Base-by-base conservation (phyloP, 2,329 filamentous ascomycete species). In the Alternaria viburni region DNA sequence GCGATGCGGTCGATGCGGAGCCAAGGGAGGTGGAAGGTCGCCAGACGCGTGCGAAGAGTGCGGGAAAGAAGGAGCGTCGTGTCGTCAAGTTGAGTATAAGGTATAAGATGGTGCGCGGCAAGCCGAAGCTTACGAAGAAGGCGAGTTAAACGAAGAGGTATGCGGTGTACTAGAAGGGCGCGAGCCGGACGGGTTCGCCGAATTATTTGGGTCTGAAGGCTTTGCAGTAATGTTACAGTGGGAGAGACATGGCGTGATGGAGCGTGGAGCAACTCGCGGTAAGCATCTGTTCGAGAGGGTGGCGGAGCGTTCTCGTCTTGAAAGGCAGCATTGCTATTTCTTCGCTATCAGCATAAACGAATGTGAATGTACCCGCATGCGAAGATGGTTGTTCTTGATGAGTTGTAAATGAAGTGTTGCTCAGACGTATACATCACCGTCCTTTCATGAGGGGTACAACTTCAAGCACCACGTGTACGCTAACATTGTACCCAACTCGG, bases 31-130 rank as follows among this genome's bases (percentile, higher is more conserved):
- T 36, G 12, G 45, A 17, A 23, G 5, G 19, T 11, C 9, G 12
- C 26, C 13, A n/a, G 23, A 47, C 30, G 17, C 28, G 36, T 3
- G 19, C 17, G 8, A 36, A 7, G 13, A 12, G 25, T 19, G 54
- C 28, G 15, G 28, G 52, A 6, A 52, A 25, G 32, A 61, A 28
- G 45, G 17, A 43, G 30, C 49, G 26, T 11, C 41, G 54, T 6
- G 2, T 63, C 13, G 25, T 68, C 10, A 68, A 68, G 51, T 26
- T 68, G 59, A 68, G 54, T 23, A 44, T 66, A 15, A 56, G 62
- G 11, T 32, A 57, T 1, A 49, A 23, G 11, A 41, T 58, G 25
- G 17, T 36, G 0, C 25, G 17, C 6, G 43, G 25, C 5, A 55
- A 30, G n/a, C n/a, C 21, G n/a, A 15, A 23, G 23, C 51, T 21